phyloP scores from a whole-genome alignment of 1,139 yeast species.

The Geotrichum bryndzae region DNA sequence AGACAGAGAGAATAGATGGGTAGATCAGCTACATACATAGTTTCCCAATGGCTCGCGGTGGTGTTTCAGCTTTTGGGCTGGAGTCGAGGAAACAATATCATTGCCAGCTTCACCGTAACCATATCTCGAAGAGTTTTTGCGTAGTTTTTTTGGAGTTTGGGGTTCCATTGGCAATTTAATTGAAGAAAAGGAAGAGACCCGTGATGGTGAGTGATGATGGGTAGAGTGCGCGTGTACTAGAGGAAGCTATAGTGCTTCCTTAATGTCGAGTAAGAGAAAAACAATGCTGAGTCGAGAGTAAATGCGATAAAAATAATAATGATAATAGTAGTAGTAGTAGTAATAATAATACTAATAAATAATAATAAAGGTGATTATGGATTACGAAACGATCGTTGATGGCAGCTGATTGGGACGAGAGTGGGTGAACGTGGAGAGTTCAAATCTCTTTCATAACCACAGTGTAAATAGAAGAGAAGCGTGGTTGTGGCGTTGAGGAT shows the following conservation, averaged over 20 bases:
- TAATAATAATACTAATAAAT: too few species aligned
- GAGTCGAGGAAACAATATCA: slow-evolving; percentile 16
- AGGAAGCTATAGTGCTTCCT: not conserved
- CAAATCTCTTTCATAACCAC: not conserved
- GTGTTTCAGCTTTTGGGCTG: slow-evolving; percentile 12
- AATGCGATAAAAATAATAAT: not conserved
- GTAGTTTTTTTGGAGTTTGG: slow-evolving; percentile 15
- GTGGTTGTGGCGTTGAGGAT: not conserved
- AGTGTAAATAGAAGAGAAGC: not conserved
- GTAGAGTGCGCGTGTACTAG: not conserved
- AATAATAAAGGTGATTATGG: too few species aligned
- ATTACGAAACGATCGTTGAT: not conserved
- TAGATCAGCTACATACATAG: slow-evolving; percentile 7
- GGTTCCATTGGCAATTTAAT: slow-evolving; percentile 10
- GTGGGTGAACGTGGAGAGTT: not conserved
- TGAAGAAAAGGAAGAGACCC: not conserved
- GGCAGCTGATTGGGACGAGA: not conserved
- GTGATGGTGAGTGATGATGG: not conserved
- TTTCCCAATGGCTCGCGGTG: slow-evolving; percentile 11
- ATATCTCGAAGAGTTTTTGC: slow-evolving; percentile 12
- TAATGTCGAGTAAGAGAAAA: not conserved
- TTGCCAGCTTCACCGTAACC: slow-evolving; percentile 12
- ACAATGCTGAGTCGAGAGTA: not conserved
- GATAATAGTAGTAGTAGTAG: not conserved
- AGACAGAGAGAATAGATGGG: not conserved